A percentile compares a stretch with the other conserved stretches of the same genome.
These are phyloP conservation scores for Barnettozyma salicaria DNA, from an alignment of 805 yeast species.

Conservation along the genomic window DNA sequence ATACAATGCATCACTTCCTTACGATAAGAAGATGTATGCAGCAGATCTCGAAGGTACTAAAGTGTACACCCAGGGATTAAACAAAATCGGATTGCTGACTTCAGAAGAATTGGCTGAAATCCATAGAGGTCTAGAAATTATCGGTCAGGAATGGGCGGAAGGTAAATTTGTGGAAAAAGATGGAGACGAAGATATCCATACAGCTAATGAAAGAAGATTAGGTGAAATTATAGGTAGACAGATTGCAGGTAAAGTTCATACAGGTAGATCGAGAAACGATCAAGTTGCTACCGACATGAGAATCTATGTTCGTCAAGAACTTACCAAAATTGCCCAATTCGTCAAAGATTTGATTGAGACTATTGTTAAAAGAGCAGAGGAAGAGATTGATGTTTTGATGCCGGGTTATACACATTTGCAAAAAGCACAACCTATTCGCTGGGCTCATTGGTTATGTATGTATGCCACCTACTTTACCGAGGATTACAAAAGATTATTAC, in stretches of 20 bases:
- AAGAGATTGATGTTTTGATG: constrained; percentile 89
- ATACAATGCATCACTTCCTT: constrained; percentile 94
- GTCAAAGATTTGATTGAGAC: constrained; percentile 60
- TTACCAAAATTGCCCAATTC: constrained; percentile 48
- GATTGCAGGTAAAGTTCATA: constrained; percentile 96
- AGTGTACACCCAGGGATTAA: constrained; percentile 84
- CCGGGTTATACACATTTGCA: constrained; percentile 99
- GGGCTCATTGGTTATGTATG: constrained; percentile 96
- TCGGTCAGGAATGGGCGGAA: constrained; percentile 76
- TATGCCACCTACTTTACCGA: constrained; percentile 93
- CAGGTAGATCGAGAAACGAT: constrained; percentile 98
- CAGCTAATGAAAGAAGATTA: constrained; percentile 95
- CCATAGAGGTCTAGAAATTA: constrained; percentile 71
- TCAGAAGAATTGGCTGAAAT: constrained; percentile 70
- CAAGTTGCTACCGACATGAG: constrained; percentile 99
- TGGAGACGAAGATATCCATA: constrained; percentile 97
- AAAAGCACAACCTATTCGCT: constrained; percentile 97
- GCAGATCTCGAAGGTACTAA: constrained; percentile 94
- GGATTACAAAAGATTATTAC: constrained; percentile 79
- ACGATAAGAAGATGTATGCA: constrained; percentile 89
- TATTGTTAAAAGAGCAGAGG: constrained; percentile 67
- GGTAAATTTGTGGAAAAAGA: constrained; percentile 65
- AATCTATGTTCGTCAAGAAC: constrained; percentile 77
- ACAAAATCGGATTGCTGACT: constrained; percentile 70
- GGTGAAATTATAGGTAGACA: constrained; percentile 93